Conservation (phyloP, 441 rosid species). For the Kokia cookei region DNA sequence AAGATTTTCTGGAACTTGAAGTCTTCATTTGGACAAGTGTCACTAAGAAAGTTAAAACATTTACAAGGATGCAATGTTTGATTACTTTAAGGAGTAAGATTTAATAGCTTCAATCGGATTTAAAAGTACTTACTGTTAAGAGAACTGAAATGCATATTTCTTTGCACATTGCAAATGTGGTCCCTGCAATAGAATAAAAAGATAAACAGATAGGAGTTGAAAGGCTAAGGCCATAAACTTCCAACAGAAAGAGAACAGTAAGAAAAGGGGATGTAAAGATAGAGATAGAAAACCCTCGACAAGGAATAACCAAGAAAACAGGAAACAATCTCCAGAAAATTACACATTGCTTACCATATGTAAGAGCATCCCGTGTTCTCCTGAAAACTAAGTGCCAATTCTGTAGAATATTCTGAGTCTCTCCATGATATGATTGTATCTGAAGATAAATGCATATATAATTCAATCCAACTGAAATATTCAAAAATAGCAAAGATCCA, state of each 20-base stretch:
- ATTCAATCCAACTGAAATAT: background rate
- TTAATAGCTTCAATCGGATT: background rate
- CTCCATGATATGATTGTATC: constrained; percentile 98
- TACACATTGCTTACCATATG: constrained; percentile 55
- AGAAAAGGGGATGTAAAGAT: background rate
- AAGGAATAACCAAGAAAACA: background rate
- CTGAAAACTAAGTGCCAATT: constrained; percentile 96
- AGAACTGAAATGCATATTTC: constrained; percentile 73
- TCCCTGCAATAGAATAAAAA: constrained; percentile 52
- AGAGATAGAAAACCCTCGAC: background rate
- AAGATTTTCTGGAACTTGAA: background rate
- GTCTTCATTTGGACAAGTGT: background rate
- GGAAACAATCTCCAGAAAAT: constrained; percentile 4
- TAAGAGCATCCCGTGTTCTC: constrained; percentile 93
- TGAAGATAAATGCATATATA: constrained; percentile 24
- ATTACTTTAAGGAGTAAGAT: background rate
- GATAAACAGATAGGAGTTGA: constrained; percentile 5
- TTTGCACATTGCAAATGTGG: constrained; percentile 75
- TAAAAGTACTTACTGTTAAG: constrained; percentile 63
- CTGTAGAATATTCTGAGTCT: constrained; percentile 83
- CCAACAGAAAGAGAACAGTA: background rate
- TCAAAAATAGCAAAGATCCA: background rate
- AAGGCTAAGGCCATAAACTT: background rate
- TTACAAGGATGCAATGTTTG: background rate
- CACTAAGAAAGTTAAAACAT: background rate